A percentile compares a stretch with the other conserved stretches of the same genome.
These are phyloP conservation scores for Lentinula novae-zelandiae DNA, from an alignment of 1,284 basidiomycete species.

Conservation along the genomic window DNA sequence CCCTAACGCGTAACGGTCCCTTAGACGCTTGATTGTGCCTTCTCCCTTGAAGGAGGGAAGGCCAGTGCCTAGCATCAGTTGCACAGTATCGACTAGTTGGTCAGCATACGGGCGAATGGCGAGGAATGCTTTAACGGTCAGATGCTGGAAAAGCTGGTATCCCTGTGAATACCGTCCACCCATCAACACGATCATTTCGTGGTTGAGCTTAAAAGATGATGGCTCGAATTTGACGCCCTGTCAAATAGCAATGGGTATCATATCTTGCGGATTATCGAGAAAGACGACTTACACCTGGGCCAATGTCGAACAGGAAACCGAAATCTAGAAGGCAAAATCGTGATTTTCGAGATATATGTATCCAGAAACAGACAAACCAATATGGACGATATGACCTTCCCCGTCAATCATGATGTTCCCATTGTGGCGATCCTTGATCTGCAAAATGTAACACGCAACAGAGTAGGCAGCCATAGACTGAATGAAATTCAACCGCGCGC, in stretches of 20 bases:
- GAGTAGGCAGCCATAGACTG: constrained; percentile 99
- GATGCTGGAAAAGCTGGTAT: constrained; percentile 89
- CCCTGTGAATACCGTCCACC: constrained; percentile 92
- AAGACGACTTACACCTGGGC: constrained; percentile 59
- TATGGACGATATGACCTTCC: constrained; percentile 93
- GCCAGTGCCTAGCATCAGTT: constrained; percentile 93
- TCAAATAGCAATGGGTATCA: constrained; percentile 11
- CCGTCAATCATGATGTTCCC: constrained; percentile 99
- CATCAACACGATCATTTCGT: constrained; percentile 98
- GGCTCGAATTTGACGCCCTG: constrained; percentile 98
- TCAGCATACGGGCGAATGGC: constrained; percentile 90
- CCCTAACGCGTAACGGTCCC: constrained; percentile 83
- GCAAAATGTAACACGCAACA: constrained; percentile 96
- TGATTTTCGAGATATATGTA: neutral
- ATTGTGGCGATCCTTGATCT: constrained; percentile 97
- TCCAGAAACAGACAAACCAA: constrained; percentile 52
- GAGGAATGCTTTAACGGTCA: constrained; percentile 95
- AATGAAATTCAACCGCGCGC: constrained; percentile 93
- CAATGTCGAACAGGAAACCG: constrained; percentile 98
- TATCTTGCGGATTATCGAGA: neutral
- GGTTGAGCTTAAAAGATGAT: constrained; percentile 95
- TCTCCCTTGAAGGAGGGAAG: constrained; percentile 98
- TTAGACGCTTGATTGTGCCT: constrained; percentile 81
- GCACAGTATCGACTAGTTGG: constrained; percentile 85
- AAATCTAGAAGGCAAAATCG: constrained; percentile 62